These are phyloP conservation scores for Dittrichia graveolens DNA, from an alignment of 129 eudicot species.

Conservation along the genomic window DNA sequence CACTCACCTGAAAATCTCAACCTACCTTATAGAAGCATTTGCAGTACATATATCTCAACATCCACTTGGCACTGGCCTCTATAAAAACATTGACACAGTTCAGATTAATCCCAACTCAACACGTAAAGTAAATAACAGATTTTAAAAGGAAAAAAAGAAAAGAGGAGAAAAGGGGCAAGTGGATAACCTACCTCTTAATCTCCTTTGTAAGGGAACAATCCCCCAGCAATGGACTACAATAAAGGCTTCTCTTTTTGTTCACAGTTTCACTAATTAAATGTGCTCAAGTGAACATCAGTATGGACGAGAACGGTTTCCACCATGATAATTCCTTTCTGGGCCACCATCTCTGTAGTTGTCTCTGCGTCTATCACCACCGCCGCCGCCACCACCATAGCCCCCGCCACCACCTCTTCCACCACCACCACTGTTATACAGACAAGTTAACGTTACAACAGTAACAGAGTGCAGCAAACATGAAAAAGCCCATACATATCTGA, in stretches of 20 bases:
- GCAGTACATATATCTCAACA: conserved; percentile 56
- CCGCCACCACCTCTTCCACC: conserved; percentile 80
- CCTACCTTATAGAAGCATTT: conserved; percentile 93
- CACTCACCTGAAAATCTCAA: conserved; percentile 91
- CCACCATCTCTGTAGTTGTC: conserved; percentile 82
- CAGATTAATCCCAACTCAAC: conserved; percentile 51
- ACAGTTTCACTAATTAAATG: conserved; percentile 51
- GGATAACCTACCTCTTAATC: conserved; percentile 92
- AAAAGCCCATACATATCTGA: not conserved
- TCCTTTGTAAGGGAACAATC: conserved; percentile 58
- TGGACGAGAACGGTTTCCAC: conserved; percentile 95
- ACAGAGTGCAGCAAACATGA: not conserved
- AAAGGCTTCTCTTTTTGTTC: conserved; percentile 54
- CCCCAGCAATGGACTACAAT: conserved; percentile 52
- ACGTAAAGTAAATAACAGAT: not conserved
- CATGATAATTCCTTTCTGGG: conserved; percentile 84
- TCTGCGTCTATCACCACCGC: conserved; percentile 74
- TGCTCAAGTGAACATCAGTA: conserved; percentile 53
- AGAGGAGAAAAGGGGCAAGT: conserved; percentile 53
- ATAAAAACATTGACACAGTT: conserved; percentile 73
- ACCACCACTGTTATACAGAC: conserved; percentile 56
- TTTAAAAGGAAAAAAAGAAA: conserved; percentile 20
- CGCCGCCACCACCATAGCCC: conserved; percentile 58
- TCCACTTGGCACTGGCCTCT: conserved; percentile 84
- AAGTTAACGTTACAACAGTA: conserved; percentile 18